Conservation (phyloP, 768 basidiomycete genomes). For the Mycena rosella region DNA sequence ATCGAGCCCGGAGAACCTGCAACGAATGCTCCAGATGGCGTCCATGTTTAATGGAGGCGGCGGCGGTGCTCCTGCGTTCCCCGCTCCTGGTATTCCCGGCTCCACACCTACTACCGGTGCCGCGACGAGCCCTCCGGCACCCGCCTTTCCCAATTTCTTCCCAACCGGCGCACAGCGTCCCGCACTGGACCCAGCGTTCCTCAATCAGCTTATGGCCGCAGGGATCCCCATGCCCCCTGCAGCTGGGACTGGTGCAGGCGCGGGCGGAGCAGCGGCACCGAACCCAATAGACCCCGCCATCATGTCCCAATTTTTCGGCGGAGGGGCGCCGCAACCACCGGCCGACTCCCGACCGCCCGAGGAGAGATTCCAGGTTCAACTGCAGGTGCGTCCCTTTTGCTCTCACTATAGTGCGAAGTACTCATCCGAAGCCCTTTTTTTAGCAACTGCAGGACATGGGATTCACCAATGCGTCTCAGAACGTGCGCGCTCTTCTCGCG, state of each 20-base stretch:
- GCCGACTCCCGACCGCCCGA: slow-evolving; percentile 84
- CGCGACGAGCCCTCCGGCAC: slow-evolving; percentile 40
- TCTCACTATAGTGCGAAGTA: background rate
- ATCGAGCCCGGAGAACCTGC: slow-evolving; percentile 83
- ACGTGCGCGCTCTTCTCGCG: slow-evolving; percentile 89
- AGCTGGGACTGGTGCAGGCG: slow-evolving; percentile 38
- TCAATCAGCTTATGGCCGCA: slow-evolving; percentile 35
- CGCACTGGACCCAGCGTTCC: slow-evolving; percentile 29
- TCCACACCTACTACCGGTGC: slow-evolving; percentile 45
- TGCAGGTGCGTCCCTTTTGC: slow-evolving; percentile 66
- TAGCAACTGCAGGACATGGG: slow-evolving; percentile 97
- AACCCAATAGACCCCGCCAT: slow-evolving; percentile 56
- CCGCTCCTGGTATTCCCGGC: slow-evolving; percentile 72
- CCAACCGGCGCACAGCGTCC: slow-evolving; percentile 31
- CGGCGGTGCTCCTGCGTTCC: slow-evolving; percentile 57
- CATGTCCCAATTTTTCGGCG: slow-evolving; percentile 60
- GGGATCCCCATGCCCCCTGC: slow-evolving; percentile 26
- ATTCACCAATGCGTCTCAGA: slow-evolving; percentile 89
- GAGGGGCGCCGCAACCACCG: slow-evolving; percentile 57
- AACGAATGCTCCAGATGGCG: slow-evolving; percentile 83
- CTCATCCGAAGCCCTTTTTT: background rate
- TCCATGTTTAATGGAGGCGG: slow-evolving; percentile 57
- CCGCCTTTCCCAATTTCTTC: slow-evolving; percentile 40
- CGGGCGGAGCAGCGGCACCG: slow-evolving; percentile 50
- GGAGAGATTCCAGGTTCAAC: slow-evolving; percentile 91